Evolutionary conservation across 2,329 filamentous ascomycete species (phyloP).

Genomic region (Corinectria fuckeliana): DNA sequence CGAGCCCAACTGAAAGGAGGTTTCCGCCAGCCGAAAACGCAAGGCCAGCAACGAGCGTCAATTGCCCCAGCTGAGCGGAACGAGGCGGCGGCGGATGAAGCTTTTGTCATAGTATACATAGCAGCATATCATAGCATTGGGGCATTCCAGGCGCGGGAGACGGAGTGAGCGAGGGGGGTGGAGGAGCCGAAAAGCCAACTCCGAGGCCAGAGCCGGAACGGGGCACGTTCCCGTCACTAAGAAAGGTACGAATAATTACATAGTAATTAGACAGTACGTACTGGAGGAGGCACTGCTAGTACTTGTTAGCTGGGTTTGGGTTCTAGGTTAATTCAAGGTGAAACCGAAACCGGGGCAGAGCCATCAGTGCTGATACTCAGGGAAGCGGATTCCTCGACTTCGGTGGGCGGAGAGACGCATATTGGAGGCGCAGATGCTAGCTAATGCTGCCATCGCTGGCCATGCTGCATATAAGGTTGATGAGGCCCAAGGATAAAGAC

Average conservation of each 20-base stretch:
- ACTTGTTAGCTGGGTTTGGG: conserved; percentile 2
- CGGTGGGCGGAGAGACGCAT: neutral
- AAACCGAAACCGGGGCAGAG: conserved; percentile 14
- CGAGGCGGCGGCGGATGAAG: conserved; percentile 5
- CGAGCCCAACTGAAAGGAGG: conserved; percentile 5
- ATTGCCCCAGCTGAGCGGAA: neutral
- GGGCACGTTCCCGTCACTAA: neutral
- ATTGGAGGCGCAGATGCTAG: neutral
- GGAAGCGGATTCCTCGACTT: conserved; percentile 8
- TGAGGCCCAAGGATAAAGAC: conserved; percentile 4
- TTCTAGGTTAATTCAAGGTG: conserved; percentile 13
- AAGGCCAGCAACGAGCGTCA: neutral
- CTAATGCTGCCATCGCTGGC: neutral
- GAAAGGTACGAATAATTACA: too few relatives aligned
- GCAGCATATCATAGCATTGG: conserved; percentile 1
- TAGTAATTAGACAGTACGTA: too few relatives aligned
- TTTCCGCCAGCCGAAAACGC: conserved; percentile 1
- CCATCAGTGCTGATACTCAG: conserved; percentile 6
- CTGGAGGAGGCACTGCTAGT: neutral
- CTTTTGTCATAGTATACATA: too few relatives aligned
- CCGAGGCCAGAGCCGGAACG: conserved; percentile 1
- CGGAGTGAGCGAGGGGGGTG: neutral
- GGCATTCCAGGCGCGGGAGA: conserved; percentile 8
- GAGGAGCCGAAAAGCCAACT: neutral
- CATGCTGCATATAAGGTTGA: conserved; percentile 11